Evolutionary conservation across 768 basidiomycete species (phyloP).

Genomic region (Leucosporidium scottii): DNA sequence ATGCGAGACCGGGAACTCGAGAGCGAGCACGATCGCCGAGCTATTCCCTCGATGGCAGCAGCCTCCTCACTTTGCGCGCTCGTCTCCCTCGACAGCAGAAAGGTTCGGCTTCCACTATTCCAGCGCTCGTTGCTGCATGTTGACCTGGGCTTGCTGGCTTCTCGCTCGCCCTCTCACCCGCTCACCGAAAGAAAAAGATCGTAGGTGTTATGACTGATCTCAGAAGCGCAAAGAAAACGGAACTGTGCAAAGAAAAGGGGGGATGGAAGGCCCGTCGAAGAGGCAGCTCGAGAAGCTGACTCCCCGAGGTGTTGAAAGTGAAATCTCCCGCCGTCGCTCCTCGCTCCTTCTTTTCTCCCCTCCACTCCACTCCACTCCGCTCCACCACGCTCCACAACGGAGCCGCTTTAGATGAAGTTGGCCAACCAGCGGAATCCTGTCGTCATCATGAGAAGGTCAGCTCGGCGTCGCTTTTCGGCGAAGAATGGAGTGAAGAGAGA

Average conservation of each 20-base stretch:
- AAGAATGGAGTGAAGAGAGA: background rate
- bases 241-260: background rate
- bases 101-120: no score
- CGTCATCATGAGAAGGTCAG: background rate
- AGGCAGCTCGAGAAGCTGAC: background rate
- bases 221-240: background rate
- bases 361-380: background rate
- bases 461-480: background rate
- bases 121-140: no score
- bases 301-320: background rate
- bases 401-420: constrained; percentile 32
- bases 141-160: no score
- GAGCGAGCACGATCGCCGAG: background rate
- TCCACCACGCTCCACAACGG: background rate
- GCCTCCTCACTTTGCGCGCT: no score
- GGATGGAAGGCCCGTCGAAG: background rate
- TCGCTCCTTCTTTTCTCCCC: background rate
- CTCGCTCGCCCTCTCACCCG: background rate
- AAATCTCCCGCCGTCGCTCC: background rate
- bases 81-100: no score
- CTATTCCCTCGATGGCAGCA: background rate
- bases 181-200: background rate
- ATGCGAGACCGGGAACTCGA: background rate
- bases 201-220: background rate
- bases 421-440: constrained; percentile 39